These are phyloP conservation scores for Picea sitchensis DNA, from an alignment of 75 land plant species.

Conservation along the genomic window DNA sequence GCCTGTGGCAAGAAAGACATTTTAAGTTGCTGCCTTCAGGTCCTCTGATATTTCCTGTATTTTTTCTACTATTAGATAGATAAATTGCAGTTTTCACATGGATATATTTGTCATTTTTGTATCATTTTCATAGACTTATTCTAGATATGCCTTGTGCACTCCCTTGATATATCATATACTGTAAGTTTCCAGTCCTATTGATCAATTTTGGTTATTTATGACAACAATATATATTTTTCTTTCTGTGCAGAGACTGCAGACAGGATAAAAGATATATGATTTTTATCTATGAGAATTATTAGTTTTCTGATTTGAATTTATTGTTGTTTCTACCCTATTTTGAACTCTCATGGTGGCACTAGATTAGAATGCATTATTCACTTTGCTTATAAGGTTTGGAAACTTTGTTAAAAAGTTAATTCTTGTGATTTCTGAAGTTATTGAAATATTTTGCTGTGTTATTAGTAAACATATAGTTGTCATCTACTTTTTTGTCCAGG, in stretches of 20 bases:
- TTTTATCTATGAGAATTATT: neutral
- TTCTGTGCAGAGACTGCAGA: neutral
- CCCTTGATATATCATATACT: neutral
- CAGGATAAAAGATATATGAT: neutral
- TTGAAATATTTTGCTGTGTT: neutral
- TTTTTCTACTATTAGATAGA: neutral
- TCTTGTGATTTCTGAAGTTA: too few species aligned
- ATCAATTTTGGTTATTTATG: neutral
- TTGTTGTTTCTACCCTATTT: neutral
- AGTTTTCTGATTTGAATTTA: neutral
- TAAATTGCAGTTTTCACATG: neutral
- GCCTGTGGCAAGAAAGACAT: too few species aligned
- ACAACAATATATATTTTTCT: neutral
- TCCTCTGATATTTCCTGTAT: neutral
- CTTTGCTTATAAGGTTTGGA: too few species aligned
- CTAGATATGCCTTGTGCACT: slow-evolving; percentile 3
- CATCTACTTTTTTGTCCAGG: slow-evolving; percentile 9
- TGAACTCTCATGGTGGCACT: neutral
- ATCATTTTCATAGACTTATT: neutral
- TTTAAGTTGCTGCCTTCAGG: neutral
- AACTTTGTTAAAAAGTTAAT: too few species aligned
- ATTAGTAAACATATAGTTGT: neutral
- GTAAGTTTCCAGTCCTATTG: neutral
- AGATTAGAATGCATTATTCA: neutral
- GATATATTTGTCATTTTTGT: slow-evolving; percentile 1